Conservation (phyloP, 169 alveolate genomes). For the Babesia gibsoni region DNA sequence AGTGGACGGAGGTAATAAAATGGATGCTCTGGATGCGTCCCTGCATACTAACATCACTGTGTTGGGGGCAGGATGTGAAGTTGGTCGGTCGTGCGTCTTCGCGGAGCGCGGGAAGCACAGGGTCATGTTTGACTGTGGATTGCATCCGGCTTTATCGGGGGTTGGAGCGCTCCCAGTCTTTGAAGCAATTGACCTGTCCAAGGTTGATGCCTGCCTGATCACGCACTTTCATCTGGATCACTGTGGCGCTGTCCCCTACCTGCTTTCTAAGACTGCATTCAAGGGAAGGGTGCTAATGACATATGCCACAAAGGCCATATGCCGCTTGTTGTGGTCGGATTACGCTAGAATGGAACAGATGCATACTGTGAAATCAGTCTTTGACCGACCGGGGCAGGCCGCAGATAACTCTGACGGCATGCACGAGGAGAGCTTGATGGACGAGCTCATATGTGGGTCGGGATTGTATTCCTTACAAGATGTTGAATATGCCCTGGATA, state of each 20-base stretch:
- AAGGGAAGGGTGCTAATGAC: constrained; percentile 91
- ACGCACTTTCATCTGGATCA: constrained; percentile 98
- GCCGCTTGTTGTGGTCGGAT: constrained; percentile 91
- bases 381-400: constrained; percentile 24
- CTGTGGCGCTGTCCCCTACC: constrained; percentile 97
- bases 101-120: constrained; percentile 87
- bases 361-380: constrained; percentile 52
- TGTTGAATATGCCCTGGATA: constrained; percentile 84
- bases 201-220: constrained; percentile 90
- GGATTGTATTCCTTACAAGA: constrained; percentile 90
- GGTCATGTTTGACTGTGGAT: constrained; percentile 98
- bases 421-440: constrained; percentile 44
- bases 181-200: constrained; percentile 92
- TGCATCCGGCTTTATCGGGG: constrained; percentile 98
- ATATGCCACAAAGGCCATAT: constrained; percentile 94
- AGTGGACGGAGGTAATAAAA: background rate
- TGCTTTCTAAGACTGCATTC: constrained; percentile 90
- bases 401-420: background rate
- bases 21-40: background rate
- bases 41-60: constrained; percentile 63
- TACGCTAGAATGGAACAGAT: constrained; percentile 69
- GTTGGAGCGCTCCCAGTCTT: constrained; percentile 95
- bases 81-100: constrained; percentile 95
- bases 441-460: constrained; percentile 66
- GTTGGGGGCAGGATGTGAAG: constrained; percentile 93